Evolutionary conservation across 768 basidiomycete genomes (phyloP), one percentile per base, ranked within the genome.

Genomic region (Pulveroboletus sp.): DNA sequence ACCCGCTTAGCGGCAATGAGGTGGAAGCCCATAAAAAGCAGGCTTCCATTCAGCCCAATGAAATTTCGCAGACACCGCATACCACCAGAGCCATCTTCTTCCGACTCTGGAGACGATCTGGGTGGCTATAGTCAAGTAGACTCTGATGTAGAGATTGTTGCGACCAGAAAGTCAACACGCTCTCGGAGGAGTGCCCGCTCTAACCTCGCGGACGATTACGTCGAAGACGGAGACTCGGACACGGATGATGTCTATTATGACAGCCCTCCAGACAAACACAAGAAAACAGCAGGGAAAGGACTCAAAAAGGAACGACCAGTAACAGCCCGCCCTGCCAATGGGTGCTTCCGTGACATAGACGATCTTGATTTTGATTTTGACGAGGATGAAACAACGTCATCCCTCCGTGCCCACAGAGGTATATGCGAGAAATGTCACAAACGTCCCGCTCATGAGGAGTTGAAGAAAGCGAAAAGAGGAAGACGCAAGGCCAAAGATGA

Each of bases 341-440:
- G 79, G 9, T 64, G 67, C 53, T 70, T 80, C 52, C 74, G 78
- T 37, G 56, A 64, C 16, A 67, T 77, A 8, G 63, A 55, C 6
- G 72, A 76, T 53, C 63, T 78, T 16, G 64, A 70, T 12, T 60
- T 67, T 30, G 74, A 77, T 47, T 55, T 68, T 34, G 71, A 73
- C 51, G 78, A 80, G 12, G 81, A 85, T 45, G 79, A 83, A 26
- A 80, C 80, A 27, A 73, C 72, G 4, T 75, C 68, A n/a, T 61
- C 75, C 19, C 70, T 89, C 43, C 68, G 80, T n/a, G 69, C 65
- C 12, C 89, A 91, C 67, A 76, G 86, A 40, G 55, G 67, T 37
- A 65, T 77, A 1, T 91, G 89, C 63, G 88, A 89, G 63, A 91
- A 81, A 62, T 91, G 89, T 53, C 79, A 81, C 50, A 64, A 69